Evolutionary conservation across 2,329 filamentous ascomycete species (phyloP).

Genomic region (Lithohypha guttulata): DNA sequence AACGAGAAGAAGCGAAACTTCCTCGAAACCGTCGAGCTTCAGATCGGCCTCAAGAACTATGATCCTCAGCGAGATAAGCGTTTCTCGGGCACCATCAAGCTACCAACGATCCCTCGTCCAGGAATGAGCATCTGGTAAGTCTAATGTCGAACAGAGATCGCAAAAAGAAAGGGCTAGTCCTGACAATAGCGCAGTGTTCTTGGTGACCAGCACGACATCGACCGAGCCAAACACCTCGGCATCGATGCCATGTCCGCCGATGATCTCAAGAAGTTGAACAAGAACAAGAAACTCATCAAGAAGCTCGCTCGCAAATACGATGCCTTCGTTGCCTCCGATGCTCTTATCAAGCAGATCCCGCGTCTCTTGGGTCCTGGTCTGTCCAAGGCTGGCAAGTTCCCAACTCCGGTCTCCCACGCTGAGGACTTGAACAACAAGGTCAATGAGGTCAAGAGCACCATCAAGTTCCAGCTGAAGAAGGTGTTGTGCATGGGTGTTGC

Average conservation of each 20-base stretch:
- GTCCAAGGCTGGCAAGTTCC: slow-evolving; percentile 89
- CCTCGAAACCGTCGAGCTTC: slow-evolving; percentile 72
- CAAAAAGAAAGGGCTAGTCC: slow-evolving; percentile 8
- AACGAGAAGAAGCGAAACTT: slow-evolving; percentile 98
- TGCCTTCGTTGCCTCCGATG: slow-evolving; percentile 94
- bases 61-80: slow-evolving; percentile 99
- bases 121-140: slow-evolving; percentile 71
- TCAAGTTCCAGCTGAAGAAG: slow-evolving; percentile 99
- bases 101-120: slow-evolving; percentile 66
- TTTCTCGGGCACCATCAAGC: slow-evolving; percentile 97
- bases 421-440: slow-evolving; percentile 93
- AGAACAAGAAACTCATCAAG: slow-evolving; percentile 99
- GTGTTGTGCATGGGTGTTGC: slow-evolving; percentile 99
- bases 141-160: background rate
- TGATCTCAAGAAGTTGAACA: slow-evolving; percentile 99
- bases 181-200: slow-evolving; percentile 55
- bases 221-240: slow-evolving; percentile 98
- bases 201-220: slow-evolving; percentile 95
- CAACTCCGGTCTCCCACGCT: slow-evolving; percentile 90
- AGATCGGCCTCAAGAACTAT: slow-evolving; percentile 97
- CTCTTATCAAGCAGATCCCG: slow-evolving; percentile 98
- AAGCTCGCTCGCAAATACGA: slow-evolving; percentile 99
- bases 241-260: slow-evolving; percentile 97
- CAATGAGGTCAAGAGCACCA: slow-evolving; percentile 99
- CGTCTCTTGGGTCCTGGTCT: slow-evolving; percentile 98